Evolutionary conservation across 2,329 filamentous ascomycete species (phyloP).

Genomic region (Colletotrichum theobromicola): DNA sequence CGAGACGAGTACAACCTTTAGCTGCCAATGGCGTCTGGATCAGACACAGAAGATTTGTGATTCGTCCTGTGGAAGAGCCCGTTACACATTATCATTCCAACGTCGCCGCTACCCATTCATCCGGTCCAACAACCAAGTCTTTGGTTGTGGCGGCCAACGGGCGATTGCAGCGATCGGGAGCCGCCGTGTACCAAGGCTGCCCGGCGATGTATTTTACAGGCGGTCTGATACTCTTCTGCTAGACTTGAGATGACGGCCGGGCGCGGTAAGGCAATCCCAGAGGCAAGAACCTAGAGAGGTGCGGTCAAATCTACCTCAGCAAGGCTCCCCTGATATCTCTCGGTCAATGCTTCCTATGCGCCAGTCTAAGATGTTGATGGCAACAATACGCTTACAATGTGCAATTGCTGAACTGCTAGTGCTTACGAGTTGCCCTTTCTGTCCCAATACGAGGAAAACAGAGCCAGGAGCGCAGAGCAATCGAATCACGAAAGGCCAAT

Average conservation of each 20-base stretch:
- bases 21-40: neutral
- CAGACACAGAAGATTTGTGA: neutral
- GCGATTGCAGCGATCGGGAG: neutral
- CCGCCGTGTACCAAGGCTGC: neutral
- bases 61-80: neutral
- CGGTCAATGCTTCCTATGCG: neutral
- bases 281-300: neutral
- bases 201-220: neutral
- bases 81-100: neutral
- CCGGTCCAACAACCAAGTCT: neutral
- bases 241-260: neutral
- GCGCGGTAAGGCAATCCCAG: neutral
- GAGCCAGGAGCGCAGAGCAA: neutral
- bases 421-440: neutral
- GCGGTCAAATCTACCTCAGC: conserved; percentile 2
- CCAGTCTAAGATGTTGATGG: neutral
- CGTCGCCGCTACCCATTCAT: neutral
- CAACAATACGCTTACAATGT: neutral
- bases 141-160: neutral
- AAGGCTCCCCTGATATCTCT: neutral
- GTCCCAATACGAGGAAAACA: neutral
- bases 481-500: neutral
- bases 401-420: neutral
- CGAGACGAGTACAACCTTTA: neutral
- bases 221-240: neutral